phyloP scores from a whole-genome alignment of 306 rosid genomes.

The Cicer chorassanicum region DNA sequence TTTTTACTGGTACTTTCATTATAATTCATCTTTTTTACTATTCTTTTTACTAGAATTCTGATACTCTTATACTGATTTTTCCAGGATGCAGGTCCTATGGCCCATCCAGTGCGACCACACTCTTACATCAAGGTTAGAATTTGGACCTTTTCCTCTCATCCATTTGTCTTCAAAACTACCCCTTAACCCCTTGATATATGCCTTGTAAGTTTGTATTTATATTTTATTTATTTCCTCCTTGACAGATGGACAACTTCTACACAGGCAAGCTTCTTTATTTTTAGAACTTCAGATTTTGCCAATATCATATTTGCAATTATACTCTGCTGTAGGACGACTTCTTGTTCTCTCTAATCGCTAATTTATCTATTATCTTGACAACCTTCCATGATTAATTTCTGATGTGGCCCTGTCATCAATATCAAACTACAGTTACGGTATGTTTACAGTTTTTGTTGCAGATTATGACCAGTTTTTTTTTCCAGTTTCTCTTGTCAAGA shows the following conservation, averaged over 20 bases:
- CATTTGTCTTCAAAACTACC: conserved; percentile 18
- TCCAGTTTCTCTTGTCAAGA: conserved; percentile 33
- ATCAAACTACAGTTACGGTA: conserved; percentile 89
- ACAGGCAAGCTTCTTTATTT: conserved; percentile 68
- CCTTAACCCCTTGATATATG: conserved; percentile 2
- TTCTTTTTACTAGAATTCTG: conserved; percentile 30
- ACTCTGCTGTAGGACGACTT: conserved; percentile 29
- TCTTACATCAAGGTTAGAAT: conserved; percentile 92
- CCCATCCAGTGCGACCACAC: conserved; percentile 99
- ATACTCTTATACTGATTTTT: conserved; percentile 47
- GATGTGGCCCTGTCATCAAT: conserved; percentile 57
- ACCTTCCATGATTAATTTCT: conserved; percentile 47
- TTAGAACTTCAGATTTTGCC: conserved; percentile 29
- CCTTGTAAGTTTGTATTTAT: conserved; percentile 44
- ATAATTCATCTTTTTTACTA: not conserved
- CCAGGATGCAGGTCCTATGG: conserved; percentile 99
- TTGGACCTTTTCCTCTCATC: conserved; percentile 32
- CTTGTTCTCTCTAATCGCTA: conserved; percentile 46
- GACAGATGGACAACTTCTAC: conserved; percentile 99
- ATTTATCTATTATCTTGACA: conserved; percentile 48
- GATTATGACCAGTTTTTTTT: conserved; percentile 27
- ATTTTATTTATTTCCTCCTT: conserved; percentile 38
- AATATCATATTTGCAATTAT: conserved; percentile 34
- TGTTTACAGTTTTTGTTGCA: conserved; percentile 43
- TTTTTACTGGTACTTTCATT: conserved; percentile 13